These are phyloP conservation scores for Diutina scorzettiae DNA, from an alignment of 1,139 yeast genomes.

Conservation along the genomic window DNA sequence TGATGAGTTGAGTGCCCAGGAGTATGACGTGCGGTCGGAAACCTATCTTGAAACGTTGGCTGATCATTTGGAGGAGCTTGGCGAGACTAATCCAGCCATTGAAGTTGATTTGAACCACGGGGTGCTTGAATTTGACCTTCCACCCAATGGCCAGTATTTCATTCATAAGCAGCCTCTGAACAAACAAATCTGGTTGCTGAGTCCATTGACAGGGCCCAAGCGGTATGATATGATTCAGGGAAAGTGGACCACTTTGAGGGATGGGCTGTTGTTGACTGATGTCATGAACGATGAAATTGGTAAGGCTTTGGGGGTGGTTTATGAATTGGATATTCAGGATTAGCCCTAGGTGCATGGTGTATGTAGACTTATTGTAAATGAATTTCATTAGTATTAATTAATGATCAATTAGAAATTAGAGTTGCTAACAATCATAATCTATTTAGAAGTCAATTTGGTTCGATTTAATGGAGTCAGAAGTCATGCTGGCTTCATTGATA, in stretches of 20 bases:
- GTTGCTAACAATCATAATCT: too few relatives aligned
- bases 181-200: constrained; percentile 84
- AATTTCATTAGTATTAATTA: too few relatives aligned
- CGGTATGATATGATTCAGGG: constrained; percentile 43
- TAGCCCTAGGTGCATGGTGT: neutral
- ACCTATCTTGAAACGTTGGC: constrained; percentile 51
- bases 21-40: constrained; percentile 50
- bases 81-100: constrained; percentile 45
- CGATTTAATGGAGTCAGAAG: too few relatives aligned
- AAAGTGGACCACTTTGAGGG: constrained; percentile 53
- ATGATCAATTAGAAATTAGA: too few relatives aligned
- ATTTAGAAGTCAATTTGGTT: too few relatives aligned
- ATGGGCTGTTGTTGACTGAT: constrained; percentile 35
- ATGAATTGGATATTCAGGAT: constrained; percentile 12
- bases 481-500: too few relatives aligned
- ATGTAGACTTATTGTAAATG: too few relatives aligned
- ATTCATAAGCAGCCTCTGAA: constrained; percentile 92
- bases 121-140: constrained; percentile 58
- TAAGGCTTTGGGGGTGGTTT: constrained; percentile 21
- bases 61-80: constrained; percentile 50
- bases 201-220: constrained; percentile 91
- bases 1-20: constrained; percentile 28
- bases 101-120: constrained; percentile 83
- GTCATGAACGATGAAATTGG: constrained; percentile 37
- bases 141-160: constrained; percentile 69